Evolutionary conservation across 2,329 filamentous ascomycete species (phyloP).

Genomic region (Albophoma yamanashiensis): DNA sequence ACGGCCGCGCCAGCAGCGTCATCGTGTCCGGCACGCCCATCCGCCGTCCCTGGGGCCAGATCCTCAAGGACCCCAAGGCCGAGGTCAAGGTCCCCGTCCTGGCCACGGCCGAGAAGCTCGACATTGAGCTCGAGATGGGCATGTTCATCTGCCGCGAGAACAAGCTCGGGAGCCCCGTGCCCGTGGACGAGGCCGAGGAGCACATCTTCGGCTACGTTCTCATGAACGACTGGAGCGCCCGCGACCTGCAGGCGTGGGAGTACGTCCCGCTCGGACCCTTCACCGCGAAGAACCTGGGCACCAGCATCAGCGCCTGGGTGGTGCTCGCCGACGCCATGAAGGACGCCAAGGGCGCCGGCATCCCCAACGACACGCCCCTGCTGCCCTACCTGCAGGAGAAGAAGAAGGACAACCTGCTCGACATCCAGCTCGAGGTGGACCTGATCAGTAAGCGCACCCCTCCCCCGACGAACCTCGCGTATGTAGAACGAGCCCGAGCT

Average conservation of each 20-base stretch:
- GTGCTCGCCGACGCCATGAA: conserved; percentile 47
- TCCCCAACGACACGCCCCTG: conserved; percentile 22
- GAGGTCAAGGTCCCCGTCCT: conserved; percentile 46
- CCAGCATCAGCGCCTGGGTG: conserved; percentile 52
- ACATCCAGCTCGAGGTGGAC: conserved; percentile 27
- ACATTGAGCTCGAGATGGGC: conserved; percentile 71
- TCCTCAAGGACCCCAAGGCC: conserved; percentile 38
- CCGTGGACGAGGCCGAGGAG: conserved; percentile 56
- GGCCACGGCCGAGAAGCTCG: conserved; percentile 50
- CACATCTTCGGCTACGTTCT: conserved; percentile 60
- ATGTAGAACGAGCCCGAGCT: background rate
- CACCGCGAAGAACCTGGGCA: conserved; percentile 51
- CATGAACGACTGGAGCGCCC: conserved; percentile 54
- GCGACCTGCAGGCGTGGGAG: conserved; percentile 52
- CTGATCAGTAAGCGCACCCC: conserved; percentile 22
- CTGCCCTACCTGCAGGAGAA: conserved; percentile 45
- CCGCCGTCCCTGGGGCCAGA: conserved; percentile 62
- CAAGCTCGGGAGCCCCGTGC: conserved; percentile 53
- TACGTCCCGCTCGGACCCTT: conserved; percentile 53
- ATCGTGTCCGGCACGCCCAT: conserved; percentile 66
- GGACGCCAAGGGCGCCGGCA: conserved; percentile 11
- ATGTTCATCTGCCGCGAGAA: conserved; percentile 62
- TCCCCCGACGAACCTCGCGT: too few species aligned
- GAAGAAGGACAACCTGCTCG: conserved; percentile 20
- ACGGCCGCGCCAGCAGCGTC: conserved; percentile 66